These are phyloP conservation scores for Neurospora pannonica DNA, from an alignment of 495 filamentous ascomycete genomes.

Conservation along the genomic window DNA sequence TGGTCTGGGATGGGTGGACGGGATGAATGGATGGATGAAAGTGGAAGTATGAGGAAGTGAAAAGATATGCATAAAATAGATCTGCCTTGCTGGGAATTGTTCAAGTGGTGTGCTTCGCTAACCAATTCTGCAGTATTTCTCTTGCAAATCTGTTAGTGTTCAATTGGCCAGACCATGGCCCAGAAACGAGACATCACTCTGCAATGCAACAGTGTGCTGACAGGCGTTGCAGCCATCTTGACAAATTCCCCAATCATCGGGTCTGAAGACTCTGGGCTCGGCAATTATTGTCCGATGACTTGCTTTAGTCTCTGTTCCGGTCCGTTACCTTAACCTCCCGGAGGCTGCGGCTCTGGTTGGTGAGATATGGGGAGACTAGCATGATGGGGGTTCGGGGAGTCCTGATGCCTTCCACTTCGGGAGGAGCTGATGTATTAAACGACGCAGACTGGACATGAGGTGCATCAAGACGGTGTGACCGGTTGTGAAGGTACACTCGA, in stretches of 20 bases:
- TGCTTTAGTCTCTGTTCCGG: background rate
- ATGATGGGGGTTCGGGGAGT: background rate
- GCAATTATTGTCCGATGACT: background rate
- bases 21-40: background rate
- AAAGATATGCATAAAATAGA: background rate
- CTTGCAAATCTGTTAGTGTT: background rate
- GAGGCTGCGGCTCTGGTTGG: background rate
- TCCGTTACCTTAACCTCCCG: background rate
- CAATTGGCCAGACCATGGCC: background rate
- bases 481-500: background rate
- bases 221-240: background rate
- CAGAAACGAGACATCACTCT: background rate
- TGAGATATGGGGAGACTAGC: background rate
- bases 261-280: background rate
- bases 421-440: background rate
- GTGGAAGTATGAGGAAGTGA: background rate
- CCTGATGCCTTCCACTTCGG: background rate
- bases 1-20: background rate
- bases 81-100: background rate
- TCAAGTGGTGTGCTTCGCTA: background rate
- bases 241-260: background rate
- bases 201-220: background rate
- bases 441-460: background rate
- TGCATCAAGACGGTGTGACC: background rate
- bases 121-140: background rate